Evolutionary conservation across 192 early-diverging fungal genomes (phyloP).

Genomic region (Chytriomyces hyalinus): DNA sequence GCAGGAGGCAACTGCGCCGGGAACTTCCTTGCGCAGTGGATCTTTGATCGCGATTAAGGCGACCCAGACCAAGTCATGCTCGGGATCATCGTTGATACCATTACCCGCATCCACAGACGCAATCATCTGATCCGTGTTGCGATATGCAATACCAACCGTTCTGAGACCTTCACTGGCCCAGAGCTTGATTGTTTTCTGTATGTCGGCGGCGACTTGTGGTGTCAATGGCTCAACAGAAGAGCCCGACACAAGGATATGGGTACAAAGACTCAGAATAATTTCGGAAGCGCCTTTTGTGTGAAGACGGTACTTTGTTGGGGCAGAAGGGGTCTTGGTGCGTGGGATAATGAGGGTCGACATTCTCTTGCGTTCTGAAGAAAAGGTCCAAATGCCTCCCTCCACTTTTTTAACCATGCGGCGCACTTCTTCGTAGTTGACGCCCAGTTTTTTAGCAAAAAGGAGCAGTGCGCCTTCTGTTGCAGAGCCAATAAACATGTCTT

Average conservation of each 20-base stretch:
- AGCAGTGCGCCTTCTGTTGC: conserved; percentile 68
- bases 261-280: conserved; percentile 62
- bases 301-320: conserved; percentile 44
- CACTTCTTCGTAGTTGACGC: conserved; percentile 52
- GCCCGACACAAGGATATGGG: conserved; percentile 48
- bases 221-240: conserved; percentile 27
- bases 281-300: conserved; percentile 67
- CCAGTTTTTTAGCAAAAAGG: conserved; percentile 52
- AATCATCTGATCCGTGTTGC: conserved; percentile 52
- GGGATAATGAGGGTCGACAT: conserved; percentile 60
- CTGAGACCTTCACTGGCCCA: conserved; percentile 67
- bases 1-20: conserved; percentile 58
- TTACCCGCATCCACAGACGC: conserved; percentile 32
- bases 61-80: conserved; percentile 59
- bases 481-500: conserved; percentile 58
- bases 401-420: conserved; percentile 45
- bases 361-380: conserved; percentile 61
- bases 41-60: conserved; percentile 65
- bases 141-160: conserved; percentile 60
- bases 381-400: conserved; percentile 63
- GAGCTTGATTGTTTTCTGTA: conserved; percentile 52
- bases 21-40: conserved; percentile 63
- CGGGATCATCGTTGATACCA: conserved; percentile 49
- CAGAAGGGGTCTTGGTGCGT: conserved; percentile 11
- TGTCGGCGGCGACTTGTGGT: conserved; percentile 35